A percentile compares a stretch with the other conserved stretches of the same genome.
These are phyloP conservation scores for Starmerella cellae DNA, from an alignment of 805 yeast genomes.

Conservation along the genomic window DNA sequence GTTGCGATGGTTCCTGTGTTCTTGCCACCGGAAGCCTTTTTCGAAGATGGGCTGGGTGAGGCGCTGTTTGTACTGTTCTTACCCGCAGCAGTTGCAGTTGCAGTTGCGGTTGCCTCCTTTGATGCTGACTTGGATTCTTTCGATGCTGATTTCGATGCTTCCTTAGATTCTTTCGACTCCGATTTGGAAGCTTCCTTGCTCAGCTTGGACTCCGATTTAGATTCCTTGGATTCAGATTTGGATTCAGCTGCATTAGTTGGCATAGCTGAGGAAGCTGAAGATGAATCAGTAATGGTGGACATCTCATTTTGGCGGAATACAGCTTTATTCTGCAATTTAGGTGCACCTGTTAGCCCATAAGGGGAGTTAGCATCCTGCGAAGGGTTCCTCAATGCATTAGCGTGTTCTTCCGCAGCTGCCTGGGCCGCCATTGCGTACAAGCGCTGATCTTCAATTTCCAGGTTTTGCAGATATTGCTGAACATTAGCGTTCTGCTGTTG, in stretches of 20 bases:
- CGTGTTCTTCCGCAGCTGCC: conserved; percentile 3
- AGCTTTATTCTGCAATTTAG: conserved; percentile 8
- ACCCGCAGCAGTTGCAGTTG: not conserved
- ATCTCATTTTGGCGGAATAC: conserved; percentile 5
- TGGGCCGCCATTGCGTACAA: conserved; percentile 6
- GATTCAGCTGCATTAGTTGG: conserved; percentile 7
- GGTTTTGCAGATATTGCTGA: conserved; percentile 11
- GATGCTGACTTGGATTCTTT: conserved; percentile 1
- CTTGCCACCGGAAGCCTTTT: conserved; percentile 1
- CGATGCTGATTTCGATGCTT: conserved; percentile 3
- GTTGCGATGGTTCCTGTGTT: conserved; percentile 6
- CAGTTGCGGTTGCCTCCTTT: not conserved
- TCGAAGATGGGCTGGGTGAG: not conserved
- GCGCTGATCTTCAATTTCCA: conserved; percentile 9
- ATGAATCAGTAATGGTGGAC: not conserved
- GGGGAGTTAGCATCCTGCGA: too few species aligned
- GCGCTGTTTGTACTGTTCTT: not conserved
- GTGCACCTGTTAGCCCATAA: too few species aligned
- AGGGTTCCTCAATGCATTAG: too few species aligned
- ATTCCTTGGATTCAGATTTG: conserved; percentile 8
- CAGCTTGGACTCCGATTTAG: conserved; percentile 13
- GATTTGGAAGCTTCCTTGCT: conserved; percentile 12
- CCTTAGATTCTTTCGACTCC: conserved; percentile 6
- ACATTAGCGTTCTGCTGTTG: conserved; percentile 14
- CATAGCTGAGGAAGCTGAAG: not conserved